Percentiles rank a stretch among this genome's conserved stretches.
Conservation (phyloP, 2,329 filamentous ascomycete genomes). For the Chrysoporthe cubensis region DNA sequence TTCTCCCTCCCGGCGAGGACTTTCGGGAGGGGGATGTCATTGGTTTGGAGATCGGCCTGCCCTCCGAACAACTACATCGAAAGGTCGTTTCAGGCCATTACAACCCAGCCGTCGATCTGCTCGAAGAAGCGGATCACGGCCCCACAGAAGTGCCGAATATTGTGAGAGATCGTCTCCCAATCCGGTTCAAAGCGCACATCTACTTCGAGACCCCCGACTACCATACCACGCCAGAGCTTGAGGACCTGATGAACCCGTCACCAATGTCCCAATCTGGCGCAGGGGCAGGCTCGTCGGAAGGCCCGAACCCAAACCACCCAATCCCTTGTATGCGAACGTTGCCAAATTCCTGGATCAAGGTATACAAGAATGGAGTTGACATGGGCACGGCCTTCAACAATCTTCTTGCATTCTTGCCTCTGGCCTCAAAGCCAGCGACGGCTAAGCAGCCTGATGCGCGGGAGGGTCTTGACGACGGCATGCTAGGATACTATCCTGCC, state of each 20-base stretch:
- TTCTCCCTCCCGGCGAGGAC: constrained; percentile 78
- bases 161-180: constrained; percentile 92
- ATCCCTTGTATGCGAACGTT: constrained; percentile 80
- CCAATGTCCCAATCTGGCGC: constrained; percentile 49
- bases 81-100: constrained; percentile 88
- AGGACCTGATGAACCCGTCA: constrained; percentile 77
- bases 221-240: constrained; percentile 83
- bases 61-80: constrained; percentile 81
- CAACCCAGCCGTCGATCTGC: constrained; percentile 79
- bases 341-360: constrained; percentile 80
- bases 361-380: constrained; percentile 89
- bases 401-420: constrained; percentile 87
- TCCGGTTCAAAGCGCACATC: constrained; percentile 89
- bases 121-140: constrained; percentile 58
- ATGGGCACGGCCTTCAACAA: constrained; percentile 89
- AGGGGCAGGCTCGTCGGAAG: constrained; percentile 51
- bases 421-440: constrained; percentile 75
- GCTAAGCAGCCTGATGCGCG: constrained; percentile 69
- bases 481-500: constrained; percentile 93
- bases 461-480: constrained; percentile 89
- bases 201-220: constrained; percentile 96
- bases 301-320: constrained; percentile 73
- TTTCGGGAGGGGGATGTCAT: constrained; percentile 91
- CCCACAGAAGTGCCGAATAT: constrained; percentile 73
- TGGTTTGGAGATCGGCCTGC: constrained; percentile 88